Evolutionary conservation across 108 stramenopile species (phyloP).

Genomic region (Skeletonema potamos): DNA sequence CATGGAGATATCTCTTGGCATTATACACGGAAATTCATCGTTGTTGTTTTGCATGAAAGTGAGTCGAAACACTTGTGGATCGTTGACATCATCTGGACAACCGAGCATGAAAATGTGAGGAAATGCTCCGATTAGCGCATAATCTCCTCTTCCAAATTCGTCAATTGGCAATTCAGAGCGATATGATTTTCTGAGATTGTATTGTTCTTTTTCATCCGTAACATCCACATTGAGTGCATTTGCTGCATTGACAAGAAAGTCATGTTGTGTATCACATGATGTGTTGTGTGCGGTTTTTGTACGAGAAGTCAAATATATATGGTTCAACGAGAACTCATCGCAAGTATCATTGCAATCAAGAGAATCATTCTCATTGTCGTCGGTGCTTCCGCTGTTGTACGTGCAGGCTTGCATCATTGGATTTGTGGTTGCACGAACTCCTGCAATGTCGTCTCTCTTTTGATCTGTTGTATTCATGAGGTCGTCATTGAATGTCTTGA

Average conservation of each 20-base stretch:
- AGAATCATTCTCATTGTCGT: neutral
- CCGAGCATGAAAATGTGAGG: conserved; percentile 13
- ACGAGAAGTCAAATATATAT: neutral
- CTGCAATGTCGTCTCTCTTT: conserved; percentile 16
- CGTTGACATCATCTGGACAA: conserved; percentile 5
- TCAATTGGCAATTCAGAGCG: conserved; percentile 5
- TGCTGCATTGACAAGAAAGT: conserved; percentile 7
- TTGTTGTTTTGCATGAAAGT: conserved; percentile 4
- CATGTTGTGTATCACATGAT: neutral
- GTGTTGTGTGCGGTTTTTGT: neutral
- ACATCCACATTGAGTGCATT: conserved; percentile 5
- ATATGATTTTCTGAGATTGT: neutral
- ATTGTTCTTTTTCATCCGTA: neutral
- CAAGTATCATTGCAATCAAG: too few species aligned
- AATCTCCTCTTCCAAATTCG: conserved; percentile 16
- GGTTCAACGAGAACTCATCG: neutral
- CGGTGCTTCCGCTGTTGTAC: neutral
- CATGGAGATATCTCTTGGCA: neutral
- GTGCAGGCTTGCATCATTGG: neutral
- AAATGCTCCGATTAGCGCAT: neutral
- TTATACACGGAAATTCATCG: conserved; percentile 2
- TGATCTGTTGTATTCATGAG: neutral
- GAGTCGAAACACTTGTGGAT: conserved; percentile 11
- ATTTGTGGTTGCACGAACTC: conserved; percentile 5
- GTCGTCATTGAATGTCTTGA: conserved; percentile 12